Evolutionary conservation across 306 rosid genomes (phyloP), one percentile per base, ranked within the genome.

Genomic region (Dryas alaskensis): DNA sequence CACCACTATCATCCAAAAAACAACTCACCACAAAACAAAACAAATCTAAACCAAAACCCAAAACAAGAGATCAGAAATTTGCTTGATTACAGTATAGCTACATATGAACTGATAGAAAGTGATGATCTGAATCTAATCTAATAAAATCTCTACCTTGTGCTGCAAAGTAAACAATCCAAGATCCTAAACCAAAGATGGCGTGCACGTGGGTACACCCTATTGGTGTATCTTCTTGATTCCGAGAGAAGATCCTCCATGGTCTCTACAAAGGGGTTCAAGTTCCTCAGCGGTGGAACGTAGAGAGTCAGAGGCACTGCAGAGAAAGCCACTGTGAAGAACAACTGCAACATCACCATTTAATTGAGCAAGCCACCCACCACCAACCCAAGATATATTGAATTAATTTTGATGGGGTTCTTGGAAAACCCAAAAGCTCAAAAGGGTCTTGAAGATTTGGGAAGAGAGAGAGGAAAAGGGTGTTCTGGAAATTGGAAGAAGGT

Each of bases 301-400:
- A 94, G 96, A 16, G 89, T 89, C 76, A 94, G 67, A 46, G 97
- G 98, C 51, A 81, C 87, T 3, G 88, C 92, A 3, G 92, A 91
- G 76, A 91, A 88, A 72, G 96, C 97, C 60, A 92, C 85, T 7
- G 97, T 83, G 49, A 92, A 81, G 85, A 92, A 83, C 74, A 89
- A 49, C 76, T 88, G 85, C 82, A 88, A 13, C 88, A 90, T 83
- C 59, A 12, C 45, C 62, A 1, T 37, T 31, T 31, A 31, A 31
- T 31, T 31, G 37, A 31, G 0, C 37, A 31, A 31, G 37, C 37
- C 37, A 31, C 37, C 2, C 37, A 31, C 37, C 37, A 31, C 37
- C 2, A 31, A 31, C 2, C 37, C 37, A 31, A 31, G 37, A 31
- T 31, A 31, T 31, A 31, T 31, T 31, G 37, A 31, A 31, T 31